Evolutionary conservation across 306 rosid species (phyloP).

Genomic region (Malus domestica): ASM211411v1 NC_041804.1:1352001-1352500

Average conservation of each 20-base stretch:
- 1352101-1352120: neutral
- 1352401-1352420: conserved; percentile 6
- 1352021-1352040: neutral
- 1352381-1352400: conserved; percentile 95
- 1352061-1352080: neutral
- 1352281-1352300: conserved; percentile 15
- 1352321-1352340: conserved; percentile 76
- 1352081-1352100: neutral
- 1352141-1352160: neutral
- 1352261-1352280: neutral
- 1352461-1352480: conserved; percentile 53
- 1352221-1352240: neutral
- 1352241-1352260: neutral
- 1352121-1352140: neutral
- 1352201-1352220: neutral
- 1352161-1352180: neutral
- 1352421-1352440: conserved; percentile 10
- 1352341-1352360: conserved; percentile 99
- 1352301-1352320: conserved; percentile 90
- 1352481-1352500: conserved; percentile 96
- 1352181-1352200: neutral
- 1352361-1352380: conserved; percentile 96
- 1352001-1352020: neutral
- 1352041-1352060: neutral
- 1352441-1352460: conserved; percentile 18